Conservation (phyloP, 2,329 filamentous ascomycete genomes). For the Colletotrichum sp. region DNA sequence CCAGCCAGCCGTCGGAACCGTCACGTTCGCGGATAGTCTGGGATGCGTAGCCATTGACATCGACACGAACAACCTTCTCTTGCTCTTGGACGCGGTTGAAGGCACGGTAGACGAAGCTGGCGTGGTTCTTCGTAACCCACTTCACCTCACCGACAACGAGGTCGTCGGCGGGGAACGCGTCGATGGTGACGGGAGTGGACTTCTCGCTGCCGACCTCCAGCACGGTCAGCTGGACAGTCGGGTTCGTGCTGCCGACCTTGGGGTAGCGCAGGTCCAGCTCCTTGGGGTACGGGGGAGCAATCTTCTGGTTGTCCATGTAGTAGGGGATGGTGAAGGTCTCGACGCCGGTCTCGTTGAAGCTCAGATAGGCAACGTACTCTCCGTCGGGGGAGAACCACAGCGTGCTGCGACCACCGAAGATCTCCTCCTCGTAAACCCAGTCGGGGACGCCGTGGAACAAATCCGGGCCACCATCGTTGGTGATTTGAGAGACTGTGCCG, state of each 20-base stretch:
- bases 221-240: constrained; percentile 66
- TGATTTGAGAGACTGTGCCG: constrained; percentile 61
- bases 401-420: constrained; percentile 76
- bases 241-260: constrained; percentile 72
- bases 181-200: constrained; percentile 52
- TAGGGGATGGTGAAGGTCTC: constrained; percentile 70
- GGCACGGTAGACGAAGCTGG: constrained; percentile 66
- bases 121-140: constrained; percentile 68
- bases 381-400: constrained; percentile 97
- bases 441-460: constrained; percentile 70
- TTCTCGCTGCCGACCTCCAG: constrained; percentile 56
- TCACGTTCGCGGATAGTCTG: constrained; percentile 61
- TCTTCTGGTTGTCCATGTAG: constrained; percentile 63
- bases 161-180: constrained; percentile 64
- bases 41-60: constrained; percentile 51
- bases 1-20: constrained; percentile 66
- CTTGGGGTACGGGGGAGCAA: constrained; percentile 65
- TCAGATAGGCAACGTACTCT: constrained; percentile 86
- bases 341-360: constrained; percentile 82
- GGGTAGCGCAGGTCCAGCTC: constrained; percentile 71
- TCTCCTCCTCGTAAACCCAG: constrained; percentile 83
- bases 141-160: constrained; percentile 71
- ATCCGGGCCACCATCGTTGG: constrained; percentile 63
- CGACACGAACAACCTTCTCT: constrained; percentile 66
- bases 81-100: constrained; percentile 73